Evolutionary conservation across 768 basidiomycete species (phyloP), one percentile per base, ranked within the genome.

Genomic region (Tricholoma bakamatsutake): DNA sequence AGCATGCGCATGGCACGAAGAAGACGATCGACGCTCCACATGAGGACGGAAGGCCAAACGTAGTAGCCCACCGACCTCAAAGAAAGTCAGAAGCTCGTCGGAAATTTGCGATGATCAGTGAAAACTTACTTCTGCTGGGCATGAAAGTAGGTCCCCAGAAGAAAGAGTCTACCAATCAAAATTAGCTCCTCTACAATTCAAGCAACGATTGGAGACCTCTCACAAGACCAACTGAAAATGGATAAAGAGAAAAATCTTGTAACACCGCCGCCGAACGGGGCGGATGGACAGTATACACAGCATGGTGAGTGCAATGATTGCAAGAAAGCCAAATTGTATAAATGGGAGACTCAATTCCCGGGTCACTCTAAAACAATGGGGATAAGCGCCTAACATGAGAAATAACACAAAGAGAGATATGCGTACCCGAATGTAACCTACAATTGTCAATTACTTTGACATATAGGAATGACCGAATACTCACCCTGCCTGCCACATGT

Each of bases 1-100:
- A 74, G 59, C 2, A 80, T 60, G 7, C 82, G 77, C 12, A 67
- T 54, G 24, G 73, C 8, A 9, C 82, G 79, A 43, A 81, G 56
- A 27, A 75, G 57, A 27, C 80, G 74, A 62, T 85, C 83, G 45
- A 82, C 56, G 1, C 68, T 77, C 81, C 80, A 83, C 59, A 83
- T 56, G 50, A 78, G 54, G 59, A 82, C 72, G 0, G 74, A 68
- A 2, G 79, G 78, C 74, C 76, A 81, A 31, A 80, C 60, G 27
- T 55, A 55, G 46, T 64, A 62, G 12, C 54, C 30, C 6, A 52
- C 27, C 13, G 33, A 11, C 27, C 31, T 28, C 6, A 13, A 42
- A 6, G 5, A 11, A 40, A 40, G n/a, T 28, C 9, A 9, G 21
- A 42, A 39, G 13, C 24, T 42, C 21, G 5, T 42, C 2, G 5